Conservation (phyloP, 805 yeast species). For the Kodamaea nitidulidarum region DNA sequence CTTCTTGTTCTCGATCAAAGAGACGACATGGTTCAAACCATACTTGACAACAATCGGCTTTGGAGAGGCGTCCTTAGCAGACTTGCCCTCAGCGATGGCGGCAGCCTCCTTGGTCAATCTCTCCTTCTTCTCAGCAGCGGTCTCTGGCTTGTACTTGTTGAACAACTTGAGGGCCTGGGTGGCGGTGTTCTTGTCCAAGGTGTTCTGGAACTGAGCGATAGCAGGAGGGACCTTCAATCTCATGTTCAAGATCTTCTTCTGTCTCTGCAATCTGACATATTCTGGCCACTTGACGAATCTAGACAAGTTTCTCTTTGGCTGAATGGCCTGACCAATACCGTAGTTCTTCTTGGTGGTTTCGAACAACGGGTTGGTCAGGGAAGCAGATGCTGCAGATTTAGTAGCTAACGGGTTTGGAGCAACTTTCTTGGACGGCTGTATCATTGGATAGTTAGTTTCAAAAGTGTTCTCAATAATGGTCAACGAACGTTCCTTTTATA, state of each 20-base stretch:
- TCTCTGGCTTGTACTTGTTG: conserved; percentile 99
- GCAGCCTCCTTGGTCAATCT: conserved; percentile 98
- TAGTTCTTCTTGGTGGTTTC: conserved; percentile 84
- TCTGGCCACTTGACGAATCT: conserved; percentile 99
- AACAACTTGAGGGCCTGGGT: conserved; percentile 93
- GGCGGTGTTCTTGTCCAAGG: conserved; percentile 98
- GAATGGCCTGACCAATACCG: conserved; percentile 95
- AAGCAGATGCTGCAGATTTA: conserved; percentile 27
- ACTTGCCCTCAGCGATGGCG: conserved; percentile 96
- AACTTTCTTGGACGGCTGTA: conserved; percentile 35
- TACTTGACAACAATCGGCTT: conserved; percentile 96
- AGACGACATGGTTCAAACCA: conserved; percentile 99
- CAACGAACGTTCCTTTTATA: conserved; percentile 15
- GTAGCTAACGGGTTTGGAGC: conserved; percentile 46
- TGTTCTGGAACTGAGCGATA: conserved; percentile 91
- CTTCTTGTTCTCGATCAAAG: conserved; percentile 96
- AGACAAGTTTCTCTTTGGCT: conserved; percentile 92
- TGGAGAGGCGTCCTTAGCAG: conserved; percentile 92
- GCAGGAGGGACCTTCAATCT: conserved; percentile 99
- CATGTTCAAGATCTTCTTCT: conserved; percentile 89
- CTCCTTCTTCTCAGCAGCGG: conserved; percentile 96
- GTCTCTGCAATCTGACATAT: conserved; percentile 97
- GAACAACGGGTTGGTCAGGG: conserved; percentile 29
- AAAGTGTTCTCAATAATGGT: conserved; percentile 13
- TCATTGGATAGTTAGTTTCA: conserved; percentile 18